Conservation (phyloP, 495 filamentous ascomycete genomes). For the Talaromyces trachyspermus region DNA sequence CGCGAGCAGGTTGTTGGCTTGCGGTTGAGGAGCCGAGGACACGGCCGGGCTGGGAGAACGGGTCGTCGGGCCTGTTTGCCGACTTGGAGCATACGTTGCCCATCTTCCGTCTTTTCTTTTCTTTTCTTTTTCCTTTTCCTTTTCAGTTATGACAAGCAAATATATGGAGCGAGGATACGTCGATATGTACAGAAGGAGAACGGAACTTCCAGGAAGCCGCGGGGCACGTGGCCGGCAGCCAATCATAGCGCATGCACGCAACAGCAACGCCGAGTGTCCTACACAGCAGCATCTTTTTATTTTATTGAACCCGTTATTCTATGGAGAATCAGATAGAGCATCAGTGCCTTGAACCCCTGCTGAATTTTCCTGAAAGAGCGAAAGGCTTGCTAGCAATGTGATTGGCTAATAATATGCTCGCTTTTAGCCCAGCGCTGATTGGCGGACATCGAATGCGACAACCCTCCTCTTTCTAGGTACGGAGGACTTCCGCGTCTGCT, state of each 20-base stretch:
- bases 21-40: conserved; percentile 44
- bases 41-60: conserved; percentile 58
- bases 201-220: not conserved
- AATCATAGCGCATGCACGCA: too few species aligned
- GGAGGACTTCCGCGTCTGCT: too few species aligned
- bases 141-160: too few species aligned
- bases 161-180: not conserved
- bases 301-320: too few species aligned
- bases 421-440: not conserved
- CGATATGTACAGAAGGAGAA: not conserved
- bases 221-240: not conserved
- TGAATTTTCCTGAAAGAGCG: too few species aligned
- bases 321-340: too few species aligned
- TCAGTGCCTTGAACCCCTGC: too few species aligned
- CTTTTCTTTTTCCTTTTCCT: conserved; percentile 6
- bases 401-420: too few species aligned
- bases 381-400: not conserved
- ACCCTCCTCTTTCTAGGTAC: too few species aligned
- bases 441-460: not conserved
- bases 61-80: conserved; percentile 39
- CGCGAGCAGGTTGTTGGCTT: conserved; percentile 22
- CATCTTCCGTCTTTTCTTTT: conserved; percentile 39
- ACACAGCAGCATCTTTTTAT: not conserved
- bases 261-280: too few species aligned
- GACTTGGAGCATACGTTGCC: conserved; percentile 67